Conservation (phyloP, 2,329 filamentous ascomycete genomes). For the Xylaria sp. region DNA sequence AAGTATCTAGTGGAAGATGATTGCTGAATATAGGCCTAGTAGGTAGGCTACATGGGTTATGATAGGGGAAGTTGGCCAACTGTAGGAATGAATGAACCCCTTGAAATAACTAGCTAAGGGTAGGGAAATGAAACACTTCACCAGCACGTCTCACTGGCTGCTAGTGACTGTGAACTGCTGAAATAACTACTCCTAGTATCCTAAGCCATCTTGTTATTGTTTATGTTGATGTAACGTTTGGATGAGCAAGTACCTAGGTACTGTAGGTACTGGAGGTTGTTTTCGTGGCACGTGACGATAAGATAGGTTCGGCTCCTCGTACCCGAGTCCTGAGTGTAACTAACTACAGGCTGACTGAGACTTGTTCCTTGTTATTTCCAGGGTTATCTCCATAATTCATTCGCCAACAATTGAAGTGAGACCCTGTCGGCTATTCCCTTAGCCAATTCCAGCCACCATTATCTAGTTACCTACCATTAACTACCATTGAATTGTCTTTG, state of each 20-base stretch:
- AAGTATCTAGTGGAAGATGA: neutral
- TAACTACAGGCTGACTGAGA: no score
- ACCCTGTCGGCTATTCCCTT: neutral
- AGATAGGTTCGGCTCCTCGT: neutral
- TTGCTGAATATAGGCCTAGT: slow-evolving; percentile 10
- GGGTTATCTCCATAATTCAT: neutral
- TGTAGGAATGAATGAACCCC: neutral
- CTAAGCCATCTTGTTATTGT: neutral
- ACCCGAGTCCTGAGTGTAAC: neutral
- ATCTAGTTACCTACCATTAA: neutral
- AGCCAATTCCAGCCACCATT: slow-evolving; percentile 1
- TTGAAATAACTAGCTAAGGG: neutral
- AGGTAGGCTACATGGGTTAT: no score
- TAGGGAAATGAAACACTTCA: neutral
- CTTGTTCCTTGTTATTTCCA: neutral
- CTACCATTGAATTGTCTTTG: neutral
- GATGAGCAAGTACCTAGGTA: neutral
- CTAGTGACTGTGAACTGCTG: neutral
- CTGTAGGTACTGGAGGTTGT: neutral
- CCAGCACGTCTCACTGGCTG: neutral
- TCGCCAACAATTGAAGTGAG: neutral
- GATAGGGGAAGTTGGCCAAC: neutral
- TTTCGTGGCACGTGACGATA: slow-evolving; percentile 14
- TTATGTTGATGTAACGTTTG: neutral
- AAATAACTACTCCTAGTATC: neutral